Conservation (phyloP, 331 rosid species). For the Stylosanthes scabra region DNA sequence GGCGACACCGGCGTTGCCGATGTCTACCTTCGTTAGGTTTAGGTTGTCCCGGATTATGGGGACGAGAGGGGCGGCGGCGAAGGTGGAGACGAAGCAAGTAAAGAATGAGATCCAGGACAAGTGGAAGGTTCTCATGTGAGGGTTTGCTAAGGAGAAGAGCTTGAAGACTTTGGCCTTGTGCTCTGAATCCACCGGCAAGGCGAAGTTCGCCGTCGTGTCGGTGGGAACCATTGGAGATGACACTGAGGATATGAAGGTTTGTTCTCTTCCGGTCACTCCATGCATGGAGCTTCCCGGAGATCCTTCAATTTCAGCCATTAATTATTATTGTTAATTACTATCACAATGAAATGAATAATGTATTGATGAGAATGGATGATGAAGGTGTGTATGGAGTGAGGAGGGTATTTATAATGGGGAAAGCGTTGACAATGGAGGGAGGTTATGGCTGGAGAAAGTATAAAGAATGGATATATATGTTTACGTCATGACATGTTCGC, state of each 20-base stretch:
- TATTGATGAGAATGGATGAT: not conserved
- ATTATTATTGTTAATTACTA: conserved; percentile 15
- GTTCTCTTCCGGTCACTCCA: conserved; percentile 89
- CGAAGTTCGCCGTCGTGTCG: conserved; percentile 66
- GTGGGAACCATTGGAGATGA: conserved; percentile 77
- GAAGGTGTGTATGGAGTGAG: not conserved
- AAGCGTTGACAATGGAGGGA: conserved; percentile 42
- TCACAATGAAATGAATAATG: not conserved
- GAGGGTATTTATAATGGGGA: conserved; percentile 36
- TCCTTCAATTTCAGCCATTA: conserved; percentile 60
- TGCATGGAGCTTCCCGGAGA: conserved; percentile 96
- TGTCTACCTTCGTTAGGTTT: conserved; percentile 74
- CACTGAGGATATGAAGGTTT: conserved; percentile 65
- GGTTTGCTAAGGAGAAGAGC: conserved; percentile 71
- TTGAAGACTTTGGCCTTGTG: conserved; percentile 84
- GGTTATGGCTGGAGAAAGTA: not conserved
- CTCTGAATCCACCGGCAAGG: conserved; percentile 76
- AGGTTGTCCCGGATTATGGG: conserved; percentile 91
- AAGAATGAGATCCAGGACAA: conserved; percentile 93
- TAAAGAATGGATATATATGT: not conserved
- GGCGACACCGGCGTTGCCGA: conserved; percentile 90
- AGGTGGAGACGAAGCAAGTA: conserved; percentile 66
- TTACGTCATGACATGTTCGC: conserved; percentile 43
- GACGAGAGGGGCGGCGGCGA: conserved; percentile 66
- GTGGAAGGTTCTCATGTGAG: conserved; percentile 98